phyloP scores from a whole-genome alignment of 352 stramenopile species.

The Phytophthora pluvialis region DNA sequence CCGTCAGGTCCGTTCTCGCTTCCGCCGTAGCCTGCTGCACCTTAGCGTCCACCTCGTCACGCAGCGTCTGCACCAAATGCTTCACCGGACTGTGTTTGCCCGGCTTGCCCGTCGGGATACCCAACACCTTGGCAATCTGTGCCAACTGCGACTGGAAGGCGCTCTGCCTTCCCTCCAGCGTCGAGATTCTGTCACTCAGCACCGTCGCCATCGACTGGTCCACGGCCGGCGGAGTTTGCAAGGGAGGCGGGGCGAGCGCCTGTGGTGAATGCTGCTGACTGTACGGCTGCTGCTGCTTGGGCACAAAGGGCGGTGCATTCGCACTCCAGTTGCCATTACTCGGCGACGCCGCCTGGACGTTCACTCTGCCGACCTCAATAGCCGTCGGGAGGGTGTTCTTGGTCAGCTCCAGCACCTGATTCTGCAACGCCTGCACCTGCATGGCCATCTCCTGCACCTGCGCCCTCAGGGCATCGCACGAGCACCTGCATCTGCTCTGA shows the following conservation, averaged over 20 bases:
- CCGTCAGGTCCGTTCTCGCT: constrained; percentile 8
- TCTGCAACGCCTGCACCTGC: constrained; percentile 56
- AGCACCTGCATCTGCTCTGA: constrained; percentile 31
- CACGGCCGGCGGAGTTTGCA: constrained; percentile 11
- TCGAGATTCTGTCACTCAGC: constrained; percentile 78
- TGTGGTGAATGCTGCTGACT: constrained; percentile 10
- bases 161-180: constrained; percentile 79
- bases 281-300: constrained; percentile 32
- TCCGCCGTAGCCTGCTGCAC: constrained; percentile 24
- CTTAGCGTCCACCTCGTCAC: constrained; percentile 62
- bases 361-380: constrained; percentile 20
- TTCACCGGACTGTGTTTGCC: constrained; percentile 75
- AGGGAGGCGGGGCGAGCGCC: neutral
- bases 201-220: constrained; percentile 40
- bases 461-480: constrained; percentile 48
- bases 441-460: constrained; percentile 62
- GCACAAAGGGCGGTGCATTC: constrained; percentile 35
- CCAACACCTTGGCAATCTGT: constrained; percentile 76
- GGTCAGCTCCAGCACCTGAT: constrained; percentile 45
- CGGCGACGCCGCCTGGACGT: neutral
- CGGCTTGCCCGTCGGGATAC: constrained; percentile 68
- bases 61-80: constrained; percentile 74
- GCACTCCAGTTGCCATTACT: constrained; percentile 32
- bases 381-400: constrained; percentile 27
- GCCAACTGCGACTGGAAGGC: constrained; percentile 87